phyloP scores from a whole-genome alignment of 495 filamentous ascomycete genomes.

The Aspergillus cristatus region DNA sequence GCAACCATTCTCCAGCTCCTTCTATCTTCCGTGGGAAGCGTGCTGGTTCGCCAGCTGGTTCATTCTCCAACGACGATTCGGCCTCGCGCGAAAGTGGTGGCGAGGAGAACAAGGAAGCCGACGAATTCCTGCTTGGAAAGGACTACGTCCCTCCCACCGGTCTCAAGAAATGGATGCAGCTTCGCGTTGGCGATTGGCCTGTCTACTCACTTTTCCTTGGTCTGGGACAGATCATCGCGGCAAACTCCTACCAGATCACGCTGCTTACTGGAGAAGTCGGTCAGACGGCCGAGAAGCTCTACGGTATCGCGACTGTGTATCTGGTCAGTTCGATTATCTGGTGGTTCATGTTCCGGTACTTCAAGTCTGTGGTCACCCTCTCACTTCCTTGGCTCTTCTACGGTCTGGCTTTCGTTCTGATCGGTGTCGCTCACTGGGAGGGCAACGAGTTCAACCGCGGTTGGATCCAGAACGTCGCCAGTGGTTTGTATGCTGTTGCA shows the following conservation, averaged over 20 bases:
- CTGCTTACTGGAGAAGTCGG: conserved; percentile 57
- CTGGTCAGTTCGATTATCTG: conserved; percentile 51
- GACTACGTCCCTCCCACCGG: conserved; percentile 60
- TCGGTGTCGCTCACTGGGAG: conserved; percentile 55
- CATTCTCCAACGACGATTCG: conserved; percentile 29
- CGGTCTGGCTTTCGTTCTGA: conserved; percentile 55
- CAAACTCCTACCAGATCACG: conserved; percentile 66
- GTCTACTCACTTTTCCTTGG: conserved; percentile 60
- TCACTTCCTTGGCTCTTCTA: conserved; percentile 56
- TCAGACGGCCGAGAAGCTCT: conserved; percentile 53
- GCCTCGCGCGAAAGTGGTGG: conserved; percentile 29
- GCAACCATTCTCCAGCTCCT: conserved; percentile 36
- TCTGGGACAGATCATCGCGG: conserved; percentile 60
- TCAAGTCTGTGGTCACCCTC: conserved; percentile 53
- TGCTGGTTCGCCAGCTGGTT: conserved; percentile 23
- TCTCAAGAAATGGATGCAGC: conserved; percentile 43
- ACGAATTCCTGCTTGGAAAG: conserved; percentile 54
- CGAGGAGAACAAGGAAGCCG: conserved; percentile 16
- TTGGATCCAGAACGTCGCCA: conserved; percentile 43
- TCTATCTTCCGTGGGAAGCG: conserved; percentile 30
- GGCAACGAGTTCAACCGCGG: conserved; percentile 30
- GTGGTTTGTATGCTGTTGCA: conserved; percentile 37
- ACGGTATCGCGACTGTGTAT: conserved; percentile 58
- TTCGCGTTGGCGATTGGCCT: conserved; percentile 55
- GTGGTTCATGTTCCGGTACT: conserved; percentile 56